Evolutionary conservation across 2,329 filamentous ascomycete genomes (phyloP), one percentile per base, ranked within the genome.

Genomic region (Colletotrichum sp.): DNA sequence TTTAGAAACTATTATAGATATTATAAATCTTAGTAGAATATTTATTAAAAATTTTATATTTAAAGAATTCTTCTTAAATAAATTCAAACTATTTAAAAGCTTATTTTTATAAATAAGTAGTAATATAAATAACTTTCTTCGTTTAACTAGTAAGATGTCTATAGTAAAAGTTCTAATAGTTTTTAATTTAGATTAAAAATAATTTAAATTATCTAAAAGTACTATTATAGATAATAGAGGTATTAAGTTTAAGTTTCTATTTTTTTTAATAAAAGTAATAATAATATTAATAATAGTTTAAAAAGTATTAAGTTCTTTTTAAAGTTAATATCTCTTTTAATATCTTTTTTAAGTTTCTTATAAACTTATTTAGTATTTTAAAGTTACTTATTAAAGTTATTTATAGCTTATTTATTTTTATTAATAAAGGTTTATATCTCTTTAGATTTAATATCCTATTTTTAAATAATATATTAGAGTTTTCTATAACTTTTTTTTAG

Each of bases 141-240:
- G 5, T 52, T n/a, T 55, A 55, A 2, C 2, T 21, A 55, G 6
- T 55, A 21, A 21, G 13, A 6, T 55, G 5, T 2, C 2, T 55
- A 55, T 55, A 21, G 2, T 55, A 21, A 1, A 55, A 55, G 3
- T 55, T 55, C 1, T 24, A 55, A 6, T 55, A 55, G 1, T 1
- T 55, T 2, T 55, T 55, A 55, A 55, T 7, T 10, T 55, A 55
- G 2, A 55, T 55, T 55, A 55, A 12, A 0, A 6, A 55, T 12
- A 2, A 0, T 0, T 55, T 55, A 55, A 36, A 3, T 12, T 55
- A n/a, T 21, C n/a, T n/a, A 10, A 0, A 21, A 2, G n/a, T 10
- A 8, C 3, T 55, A 55, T 55, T 55, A 55, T 55, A n/a, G 6
- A 0, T 55, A 12, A 55, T 55, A 7, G 15, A 4, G 1, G 3